Base-by-base conservation (phyloP, 192 early-diverging fungal species). In the Spinellus fusiger region DNA sequence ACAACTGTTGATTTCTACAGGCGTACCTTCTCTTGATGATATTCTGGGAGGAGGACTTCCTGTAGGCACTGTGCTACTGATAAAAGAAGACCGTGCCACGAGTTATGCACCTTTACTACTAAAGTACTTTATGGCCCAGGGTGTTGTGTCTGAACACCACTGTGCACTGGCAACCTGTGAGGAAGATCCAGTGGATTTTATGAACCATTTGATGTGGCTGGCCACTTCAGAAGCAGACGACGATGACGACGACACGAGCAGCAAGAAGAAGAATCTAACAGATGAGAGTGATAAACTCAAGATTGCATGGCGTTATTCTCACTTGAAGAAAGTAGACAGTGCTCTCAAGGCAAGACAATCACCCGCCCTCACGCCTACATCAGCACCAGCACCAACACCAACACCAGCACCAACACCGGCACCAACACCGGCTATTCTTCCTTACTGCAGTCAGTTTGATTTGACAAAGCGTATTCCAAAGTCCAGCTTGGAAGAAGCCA, bases 241-340 rank as follows among this genome's bases (percentile, higher is more conserved):
- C 31, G 79, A 78, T 46, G 78, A 81, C 5, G 70, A 63, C 9
- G 71, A 76, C 23, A 74, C 74, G 16, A 72, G 73, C 0, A 59
- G 77, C 33, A 73, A 34, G 60, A 71, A 40, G 5, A 59, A 32
- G 49, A 68, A 49, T 28, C 64, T 46, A n/a, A 25, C 53, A 18
- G 64, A 47, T 16, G 76, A 73, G 15, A 73, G 71, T n/a, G 88
- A 91, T 54, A 69, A 76, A 1, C 82, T 98, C 83, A 84, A 78
- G 51, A 97, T 98, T 55, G 96, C 96, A 0, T 98, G 96, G 96
- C 73, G 96, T 50, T 98, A 98, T 77, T 80, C 93, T 66, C 78
- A 82, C 35, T 54, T 96, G 59, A 92, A 92, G 37, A 75, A 78
- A 53, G 83, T 90, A 68, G 80, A 76, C 27, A 73, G 69, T 25